Evolutionary conservation across 306 rosid genomes (phyloP).

Genomic region (Glycine tomentella): DNA sequence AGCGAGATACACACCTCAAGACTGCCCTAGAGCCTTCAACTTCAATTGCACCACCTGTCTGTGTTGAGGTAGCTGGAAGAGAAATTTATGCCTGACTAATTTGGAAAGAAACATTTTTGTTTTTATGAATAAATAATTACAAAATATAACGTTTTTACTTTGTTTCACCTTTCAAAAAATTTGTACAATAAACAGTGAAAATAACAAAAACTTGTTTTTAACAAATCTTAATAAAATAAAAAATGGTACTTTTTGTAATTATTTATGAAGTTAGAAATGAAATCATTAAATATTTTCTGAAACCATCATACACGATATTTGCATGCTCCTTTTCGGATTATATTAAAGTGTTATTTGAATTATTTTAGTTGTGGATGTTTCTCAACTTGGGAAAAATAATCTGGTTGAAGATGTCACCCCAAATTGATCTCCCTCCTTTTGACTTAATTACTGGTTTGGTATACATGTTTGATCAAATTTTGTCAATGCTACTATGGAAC

Average conservation of each 20-base stretch:
- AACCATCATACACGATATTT: too few species aligned
- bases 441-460: neutral
- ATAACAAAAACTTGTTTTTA: neutral
- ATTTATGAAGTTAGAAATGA: too few species aligned
- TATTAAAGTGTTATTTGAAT: too few species aligned
- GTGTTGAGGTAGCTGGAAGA: too few species aligned
- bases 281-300: too few species aligned
- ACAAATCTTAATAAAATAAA: neutral
- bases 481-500: neutral
- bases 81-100: neutral
- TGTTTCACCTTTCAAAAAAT: neutral
- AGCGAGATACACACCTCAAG: slow-evolving; percentile 37
- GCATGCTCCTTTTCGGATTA: too few species aligned
- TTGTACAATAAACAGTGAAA: neutral
- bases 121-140: neutral
- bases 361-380: slow-evolving; percentile 24
- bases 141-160: neutral
- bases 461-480: slow-evolving; percentile 3
- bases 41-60: neutral
- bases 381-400: neutral
- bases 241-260: neutral
- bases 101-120: neutral
- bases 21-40: slow-evolving; percentile 17
- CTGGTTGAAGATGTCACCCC: slow-evolving; percentile 6
- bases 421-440: neutral